A percentile compares a stretch with the other conserved stretches of the same genome.
Evolutionary conservation across 2,329 filamentous ascomycete genomes (phyloP).

Genomic region (Aureobasidium sp.): DNA sequence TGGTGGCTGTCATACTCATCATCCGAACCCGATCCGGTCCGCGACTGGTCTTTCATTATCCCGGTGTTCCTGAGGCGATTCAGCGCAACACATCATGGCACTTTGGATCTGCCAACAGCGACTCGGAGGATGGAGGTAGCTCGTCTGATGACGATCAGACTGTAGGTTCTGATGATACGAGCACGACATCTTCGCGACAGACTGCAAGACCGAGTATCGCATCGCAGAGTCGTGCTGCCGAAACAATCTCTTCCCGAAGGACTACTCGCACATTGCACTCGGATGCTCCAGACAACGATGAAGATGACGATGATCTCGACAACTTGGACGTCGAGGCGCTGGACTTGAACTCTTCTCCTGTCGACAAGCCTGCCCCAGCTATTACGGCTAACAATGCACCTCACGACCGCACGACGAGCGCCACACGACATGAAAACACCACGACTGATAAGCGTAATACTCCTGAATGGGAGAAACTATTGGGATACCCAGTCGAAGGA

Average conservation of each 20-base stretch:
- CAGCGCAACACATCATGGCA: conserved; percentile 8
- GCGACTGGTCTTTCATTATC: conserved; percentile 80
- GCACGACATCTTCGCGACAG: not conserved
- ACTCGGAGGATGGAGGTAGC: conserved; percentile 6
- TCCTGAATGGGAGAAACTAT: conserved; percentile 56
- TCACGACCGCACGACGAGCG: not conserved
- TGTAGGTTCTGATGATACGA: not conserved
- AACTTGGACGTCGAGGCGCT: not conserved
- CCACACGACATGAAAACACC: not conserved
- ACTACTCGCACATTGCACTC: conserved; percentile 13
- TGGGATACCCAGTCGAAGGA: conserved; percentile 66
- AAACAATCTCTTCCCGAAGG: not conserved
- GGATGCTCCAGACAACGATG: conserved; percentile 15
- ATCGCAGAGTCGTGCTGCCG: conserved; percentile 4
- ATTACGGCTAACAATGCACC: not conserved
- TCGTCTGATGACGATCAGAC: conserved; percentile 8
- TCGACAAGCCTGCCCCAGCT: not conserved
- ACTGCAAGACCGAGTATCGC: conserved; percentile 1
- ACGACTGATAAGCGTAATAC: conserved; percentile 7
- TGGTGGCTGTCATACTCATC: conserved; percentile 65
- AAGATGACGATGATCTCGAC: conserved; percentile 13
- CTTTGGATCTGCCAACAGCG: conserved; percentile 9
- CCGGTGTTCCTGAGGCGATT: conserved; percentile 31
- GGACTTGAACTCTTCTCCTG: not conserved
- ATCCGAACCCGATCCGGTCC: conserved; percentile 71